These are phyloP conservation scores for Pulicaria dysenterica DNA, from an alignment of 129 eudicot species.

Conservation along the genomic window DNA sequence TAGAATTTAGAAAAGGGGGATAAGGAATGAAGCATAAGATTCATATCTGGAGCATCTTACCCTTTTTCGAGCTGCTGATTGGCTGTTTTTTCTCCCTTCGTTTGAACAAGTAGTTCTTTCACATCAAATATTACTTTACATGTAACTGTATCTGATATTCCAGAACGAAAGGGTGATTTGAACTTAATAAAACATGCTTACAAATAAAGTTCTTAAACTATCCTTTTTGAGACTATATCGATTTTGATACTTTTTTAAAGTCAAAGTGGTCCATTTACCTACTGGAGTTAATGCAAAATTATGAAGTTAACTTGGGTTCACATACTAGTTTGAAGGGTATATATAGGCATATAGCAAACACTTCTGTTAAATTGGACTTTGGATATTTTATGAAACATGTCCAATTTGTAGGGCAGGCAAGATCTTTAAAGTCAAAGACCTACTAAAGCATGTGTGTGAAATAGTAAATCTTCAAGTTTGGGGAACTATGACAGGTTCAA, in stretches of 20 bases:
- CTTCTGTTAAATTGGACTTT: not conserved
- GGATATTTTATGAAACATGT: not conserved
- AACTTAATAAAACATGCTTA: not conserved
- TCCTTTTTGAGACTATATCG: not conserved
- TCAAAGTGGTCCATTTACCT: not conserved
- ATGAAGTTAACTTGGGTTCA: not conserved
- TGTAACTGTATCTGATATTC: not conserved
- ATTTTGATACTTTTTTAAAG: not conserved
- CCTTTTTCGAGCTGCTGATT: slow-evolving; percentile 9
- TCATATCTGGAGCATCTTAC: slow-evolving; percentile 12
- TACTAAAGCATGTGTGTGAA: not conserved
- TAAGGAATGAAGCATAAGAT: not conserved
- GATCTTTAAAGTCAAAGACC: not conserved
- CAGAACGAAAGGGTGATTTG: not conserved
- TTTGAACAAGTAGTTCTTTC: not conserved
- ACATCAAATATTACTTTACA: not conserved
- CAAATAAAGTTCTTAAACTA: not conserved
- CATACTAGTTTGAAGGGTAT: not conserved
- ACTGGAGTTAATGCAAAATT: not conserved
- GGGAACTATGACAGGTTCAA: not conserved
- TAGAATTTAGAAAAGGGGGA: not conserved
- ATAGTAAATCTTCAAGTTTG: not conserved
- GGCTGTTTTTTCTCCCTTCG: too few relatives aligned
- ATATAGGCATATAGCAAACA: slow-evolving; percentile 10
- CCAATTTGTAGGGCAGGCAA: not conserved